Evolutionary conservation across 805 yeast species (phyloP).

Genomic region (Starmerella khaoyaiensis): DNA sequence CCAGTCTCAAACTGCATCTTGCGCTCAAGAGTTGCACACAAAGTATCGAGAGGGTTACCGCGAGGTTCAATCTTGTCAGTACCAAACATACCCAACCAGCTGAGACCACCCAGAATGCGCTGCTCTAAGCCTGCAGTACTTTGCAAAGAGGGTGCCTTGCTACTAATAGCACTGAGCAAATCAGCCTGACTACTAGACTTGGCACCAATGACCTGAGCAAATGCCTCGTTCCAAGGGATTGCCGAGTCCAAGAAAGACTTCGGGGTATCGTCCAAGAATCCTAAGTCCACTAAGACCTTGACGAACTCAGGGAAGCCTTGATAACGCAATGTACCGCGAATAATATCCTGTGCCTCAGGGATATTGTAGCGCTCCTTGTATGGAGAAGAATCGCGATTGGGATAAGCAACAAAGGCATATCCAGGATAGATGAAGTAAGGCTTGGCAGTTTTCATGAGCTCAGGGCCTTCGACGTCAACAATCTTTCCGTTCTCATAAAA

Average conservation of each 20-base stretch:
- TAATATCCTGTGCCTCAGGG: slow-evolving; percentile 94
- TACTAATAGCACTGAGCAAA: slow-evolving; percentile 58
- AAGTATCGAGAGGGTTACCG: slow-evolving; percentile 87
- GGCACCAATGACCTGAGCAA: slow-evolving; percentile 63
- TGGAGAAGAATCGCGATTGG: slow-evolving; percentile 94
- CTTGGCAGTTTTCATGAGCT: slow-evolving; percentile 85
- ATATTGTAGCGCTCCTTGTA: slow-evolving; percentile 84
- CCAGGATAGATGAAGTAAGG: slow-evolving; percentile 96
- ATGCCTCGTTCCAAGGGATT: slow-evolving; percentile 79
- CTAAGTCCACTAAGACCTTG: slow-evolving; percentile 87
- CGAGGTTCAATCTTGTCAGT: slow-evolving; percentile 66
- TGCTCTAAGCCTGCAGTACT: slow-evolving; percentile 76
- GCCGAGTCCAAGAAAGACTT: slow-evolving; percentile 41
- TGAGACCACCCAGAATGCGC: slow-evolving; percentile 76
- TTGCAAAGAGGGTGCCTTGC: slow-evolving; percentile 39
- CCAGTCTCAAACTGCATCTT: slow-evolving; percentile 92
- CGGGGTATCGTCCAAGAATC: slow-evolving; percentile 72
- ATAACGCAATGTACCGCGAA: slow-evolving; percentile 94
- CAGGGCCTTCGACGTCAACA: slow-evolving; percentile 71
- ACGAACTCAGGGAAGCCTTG: slow-evolving; percentile 98
- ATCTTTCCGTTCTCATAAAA: slow-evolving; percentile 78
- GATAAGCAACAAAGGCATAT: slow-evolving; percentile 85
- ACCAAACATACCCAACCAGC: slow-evolving; percentile 89
- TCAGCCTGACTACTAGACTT: slow-evolving; percentile 57
- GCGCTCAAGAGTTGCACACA: slow-evolving; percentile 91